These are phyloP conservation scores for Scenedesmus sp. DNA, from an alignment of 163 green algal species.

Conservation along the genomic window DNA sequence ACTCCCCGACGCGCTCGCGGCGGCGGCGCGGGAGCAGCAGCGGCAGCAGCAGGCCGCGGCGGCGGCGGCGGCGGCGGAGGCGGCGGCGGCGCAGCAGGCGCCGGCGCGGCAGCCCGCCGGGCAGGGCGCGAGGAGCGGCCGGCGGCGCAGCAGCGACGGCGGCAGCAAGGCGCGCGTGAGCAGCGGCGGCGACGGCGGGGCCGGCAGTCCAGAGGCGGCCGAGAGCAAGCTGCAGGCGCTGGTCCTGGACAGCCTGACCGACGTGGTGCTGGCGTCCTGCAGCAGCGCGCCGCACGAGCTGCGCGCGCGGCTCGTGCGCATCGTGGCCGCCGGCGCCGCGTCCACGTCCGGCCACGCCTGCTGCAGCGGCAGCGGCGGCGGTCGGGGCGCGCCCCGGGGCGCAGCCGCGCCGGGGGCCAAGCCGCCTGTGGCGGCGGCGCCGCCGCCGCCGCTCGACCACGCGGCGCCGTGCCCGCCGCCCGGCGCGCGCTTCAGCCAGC, in stretches of 20 bases:
- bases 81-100: not conserved
- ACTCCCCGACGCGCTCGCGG: not conserved
- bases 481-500: slow-evolving; percentile 64
- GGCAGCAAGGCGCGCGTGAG: not conserved
- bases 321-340: slow-evolving; percentile 62
- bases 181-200: slow-evolving; percentile 9
- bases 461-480: not conserved
- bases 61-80: not conserved
- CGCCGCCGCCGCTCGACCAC: not conserved
- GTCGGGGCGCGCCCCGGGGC: not conserved
- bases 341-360: slow-evolving; percentile 9
- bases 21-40: not conserved
- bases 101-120: slow-evolving; percentile 1
- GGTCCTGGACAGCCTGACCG: slow-evolving; percentile 83
- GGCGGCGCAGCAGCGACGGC: not conserved
- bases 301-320: slow-evolving; percentile 61
- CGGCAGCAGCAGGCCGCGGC: too few relatives aligned
- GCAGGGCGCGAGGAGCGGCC: not conserved
- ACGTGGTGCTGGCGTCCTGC: slow-evolving; percentile 76
- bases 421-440: not conserved
- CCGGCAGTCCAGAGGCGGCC: slow-evolving; percentile 5
- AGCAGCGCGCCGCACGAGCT: slow-evolving; percentile 53
- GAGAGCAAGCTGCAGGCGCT: slow-evolving; percentile 18
- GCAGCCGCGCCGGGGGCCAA: not conserved
- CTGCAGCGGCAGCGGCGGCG: slow-evolving; percentile 15